phyloP scores from a whole-genome alignment of 306 rosid genomes.

The Cicer yamashitae region DNA sequence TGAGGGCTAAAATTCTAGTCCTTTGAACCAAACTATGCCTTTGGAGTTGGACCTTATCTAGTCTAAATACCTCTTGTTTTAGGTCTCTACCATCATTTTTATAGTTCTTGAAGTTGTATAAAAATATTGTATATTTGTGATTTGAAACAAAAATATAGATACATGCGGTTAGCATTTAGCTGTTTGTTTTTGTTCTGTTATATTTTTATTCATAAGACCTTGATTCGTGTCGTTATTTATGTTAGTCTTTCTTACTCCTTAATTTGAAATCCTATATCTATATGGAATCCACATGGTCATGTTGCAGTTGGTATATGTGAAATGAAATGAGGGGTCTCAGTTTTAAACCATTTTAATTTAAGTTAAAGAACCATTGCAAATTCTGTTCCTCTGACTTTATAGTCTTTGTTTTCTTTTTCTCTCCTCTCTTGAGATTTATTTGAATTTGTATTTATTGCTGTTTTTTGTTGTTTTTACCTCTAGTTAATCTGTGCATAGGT shows the following conservation, averaged over 20 bases:
- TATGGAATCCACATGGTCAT: neutral
- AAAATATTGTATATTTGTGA: neutral
- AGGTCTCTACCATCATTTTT: neutral
- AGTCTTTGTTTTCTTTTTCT: slow-evolving; percentile 12
- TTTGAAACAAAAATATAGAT: slow-evolving; percentile 5
- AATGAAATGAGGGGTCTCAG: neutral
- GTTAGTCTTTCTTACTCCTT: neutral
- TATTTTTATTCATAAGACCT: neutral
- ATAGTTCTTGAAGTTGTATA: neutral
- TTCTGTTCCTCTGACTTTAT: neutral
- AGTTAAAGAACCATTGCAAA: neutral
- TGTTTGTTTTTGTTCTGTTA: neutral
- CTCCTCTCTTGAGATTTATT: neutral
- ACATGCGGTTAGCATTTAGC: neutral
- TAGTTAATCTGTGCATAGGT: neutral
- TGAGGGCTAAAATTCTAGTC: neutral
- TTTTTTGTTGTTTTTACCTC: no score
- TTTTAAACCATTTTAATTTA: neutral
- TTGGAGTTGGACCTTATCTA: neutral
- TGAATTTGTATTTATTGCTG: neutral
- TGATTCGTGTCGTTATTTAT: slow-evolving; percentile 3
- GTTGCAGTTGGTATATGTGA: neutral
- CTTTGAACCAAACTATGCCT: neutral
- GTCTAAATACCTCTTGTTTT: neutral
- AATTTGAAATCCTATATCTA: neutral